Evolutionary conservation across 495 filamentous ascomycete species (phyloP), one percentile per base, ranked within the genome.

Genomic region (Lophium mytilinum): DNA sequence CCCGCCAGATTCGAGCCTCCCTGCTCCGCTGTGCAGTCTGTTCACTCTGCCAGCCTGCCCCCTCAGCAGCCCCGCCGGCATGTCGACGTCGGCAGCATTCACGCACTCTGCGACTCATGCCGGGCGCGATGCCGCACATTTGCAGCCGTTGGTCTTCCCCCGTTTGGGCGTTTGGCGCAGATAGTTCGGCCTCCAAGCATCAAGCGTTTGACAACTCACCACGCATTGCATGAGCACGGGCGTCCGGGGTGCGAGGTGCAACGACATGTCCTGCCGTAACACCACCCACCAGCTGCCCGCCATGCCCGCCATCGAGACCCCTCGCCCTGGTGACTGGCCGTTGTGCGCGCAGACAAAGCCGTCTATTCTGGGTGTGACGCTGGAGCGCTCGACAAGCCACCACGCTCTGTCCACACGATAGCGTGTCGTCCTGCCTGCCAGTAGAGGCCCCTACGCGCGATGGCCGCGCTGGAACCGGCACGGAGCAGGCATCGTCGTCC

Each of bases 141-240:
- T 60, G 53, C 65, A 61, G 62, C 71, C 67, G 60, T 72, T 71
- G 70, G 64, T 62, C 63, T 37, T 55, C 45, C 67, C 72, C 69
- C 58, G 60, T 73, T 77, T 72, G 68, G 72, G 73, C 66, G 65
- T 72, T 67, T 72, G 75, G 72, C 72, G 75, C 75, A 77, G 75
- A 70, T 74, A 69, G 73, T 69, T 73, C 71, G 71, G 74, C 74
- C 73, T 71, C 73, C 79, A 80, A 83, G 78, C 78, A 76, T 81
- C 78, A 78, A 83, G 77, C 78, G 82, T 80, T 80, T 89, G 88
- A 84, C 87, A 90, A 83, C 87, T 89, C 87, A 90, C 88, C 86
- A 73, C 86, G 85, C 87, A 73, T 87, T 30, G 85, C 87, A 85
- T 88, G 57, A 58, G 62, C 62, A 65, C 62, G 62, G 62, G 21